Evolutionary conservation across 345 rosid genomes (phyloP).

Genomic region (Populus tremula): DNA sequence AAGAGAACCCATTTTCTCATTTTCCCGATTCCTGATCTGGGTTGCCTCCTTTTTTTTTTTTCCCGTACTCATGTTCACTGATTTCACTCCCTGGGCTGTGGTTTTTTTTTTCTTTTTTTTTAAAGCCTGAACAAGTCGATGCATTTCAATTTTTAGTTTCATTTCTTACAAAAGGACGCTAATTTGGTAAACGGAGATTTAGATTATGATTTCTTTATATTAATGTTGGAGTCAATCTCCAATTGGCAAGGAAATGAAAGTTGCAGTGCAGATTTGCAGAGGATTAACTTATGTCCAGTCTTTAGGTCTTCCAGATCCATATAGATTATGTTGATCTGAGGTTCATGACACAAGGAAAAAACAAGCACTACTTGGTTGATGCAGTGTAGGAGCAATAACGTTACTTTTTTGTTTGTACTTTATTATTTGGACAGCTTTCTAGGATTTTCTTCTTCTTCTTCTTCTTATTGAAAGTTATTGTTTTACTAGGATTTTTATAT

Average conservation of each 20-base stretch:
- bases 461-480: background rate
- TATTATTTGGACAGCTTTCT: background rate
- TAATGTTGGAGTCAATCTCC: slow-evolving; percentile 14
- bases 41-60: background rate
- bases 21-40: slow-evolving; percentile 40
- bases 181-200: background rate
- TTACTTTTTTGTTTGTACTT: background rate
- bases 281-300: background rate
- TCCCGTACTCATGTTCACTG: background rate
- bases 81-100: background rate
- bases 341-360: background rate
- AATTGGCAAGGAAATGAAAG: slow-evolving; percentile 6
- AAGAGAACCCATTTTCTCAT: slow-evolving; percentile 23
- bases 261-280: background rate
- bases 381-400: background rate
- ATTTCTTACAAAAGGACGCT: background rate
- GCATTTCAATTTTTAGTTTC: background rate
- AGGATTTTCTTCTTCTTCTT: background rate
- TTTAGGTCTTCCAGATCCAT: background rate
- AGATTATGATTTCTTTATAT: slow-evolving; percentile 8
- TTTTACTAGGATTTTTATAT: background rate
- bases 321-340: background rate
- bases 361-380: background rate
- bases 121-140: background rate
- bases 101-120: background rate